phyloP scores from a whole-genome alignment of 2,329 filamentous ascomycete species.

The Pseudogymnoascus sp. region DNA sequence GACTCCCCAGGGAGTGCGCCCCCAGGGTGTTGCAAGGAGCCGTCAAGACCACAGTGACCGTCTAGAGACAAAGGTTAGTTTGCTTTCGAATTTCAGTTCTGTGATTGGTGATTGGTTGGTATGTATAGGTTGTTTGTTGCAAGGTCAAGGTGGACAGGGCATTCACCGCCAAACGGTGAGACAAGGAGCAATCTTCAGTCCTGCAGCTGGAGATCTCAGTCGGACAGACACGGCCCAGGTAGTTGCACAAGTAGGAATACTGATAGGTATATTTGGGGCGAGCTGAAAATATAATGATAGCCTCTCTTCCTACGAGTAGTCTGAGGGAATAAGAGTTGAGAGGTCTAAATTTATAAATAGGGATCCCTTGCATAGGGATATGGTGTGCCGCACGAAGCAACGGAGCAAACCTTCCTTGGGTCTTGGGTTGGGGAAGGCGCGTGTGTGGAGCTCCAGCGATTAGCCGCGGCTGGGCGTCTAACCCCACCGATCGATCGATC shows the following conservation, averaged over 20 bases:
- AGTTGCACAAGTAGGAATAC: not conserved
- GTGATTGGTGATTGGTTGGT: slow-evolving; percentile 1
- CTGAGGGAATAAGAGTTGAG: not conserved
- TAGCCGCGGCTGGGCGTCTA: not conserved
- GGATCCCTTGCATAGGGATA: not conserved
- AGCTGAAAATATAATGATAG: not conserved
- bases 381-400: not conserved
- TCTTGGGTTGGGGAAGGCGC: not conserved
- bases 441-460: not conserved
- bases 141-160: not conserved
- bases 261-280: not conserved
- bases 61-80: not conserved
- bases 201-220: not conserved
- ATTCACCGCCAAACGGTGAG: not conserved
- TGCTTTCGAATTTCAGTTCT: not conserved
- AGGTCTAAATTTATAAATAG: not conserved
- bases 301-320: not conserved
- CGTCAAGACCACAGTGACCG: not conserved
- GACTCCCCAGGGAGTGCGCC: not conserved
- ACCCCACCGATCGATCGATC: not conserved
- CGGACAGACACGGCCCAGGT: not conserved
- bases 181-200: not conserved
- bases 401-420: not conserved
- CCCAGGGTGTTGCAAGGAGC: not conserved
- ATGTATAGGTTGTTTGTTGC: not conserved